Conservation (phyloP, 148 eudicot genomes). For the Chenopodium formosanum region DNA sequence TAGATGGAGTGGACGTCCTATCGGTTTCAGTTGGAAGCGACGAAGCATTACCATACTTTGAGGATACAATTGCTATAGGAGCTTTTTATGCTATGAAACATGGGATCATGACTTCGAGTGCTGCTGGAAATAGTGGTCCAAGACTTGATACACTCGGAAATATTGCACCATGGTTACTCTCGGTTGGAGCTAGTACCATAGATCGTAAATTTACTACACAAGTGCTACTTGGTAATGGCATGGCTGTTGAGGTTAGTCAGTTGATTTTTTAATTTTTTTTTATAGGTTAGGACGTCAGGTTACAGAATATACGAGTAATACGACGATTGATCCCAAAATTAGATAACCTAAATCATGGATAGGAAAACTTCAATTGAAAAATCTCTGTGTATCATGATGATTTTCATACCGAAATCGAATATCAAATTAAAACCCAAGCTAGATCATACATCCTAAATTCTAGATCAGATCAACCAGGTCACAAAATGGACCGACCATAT, state of each 20-base stretch:
- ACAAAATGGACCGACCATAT: too few relatives aligned
- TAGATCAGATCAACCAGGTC: too few relatives aligned
- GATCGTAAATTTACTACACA: constrained; percentile 39
- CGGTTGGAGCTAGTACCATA: constrained; percentile 49
- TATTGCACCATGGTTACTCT: constrained; percentile 48
- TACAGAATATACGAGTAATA: too few relatives aligned
- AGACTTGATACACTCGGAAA: constrained; percentile 9
- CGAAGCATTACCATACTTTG: constrained; percentile 16
- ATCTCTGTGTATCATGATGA: too few relatives aligned
- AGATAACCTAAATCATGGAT: too few relatives aligned
- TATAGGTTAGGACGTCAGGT: too few relatives aligned
- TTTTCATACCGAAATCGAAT: too few relatives aligned
- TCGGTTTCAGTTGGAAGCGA: constrained; percentile 42
- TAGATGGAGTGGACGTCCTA: constrained; percentile 59
- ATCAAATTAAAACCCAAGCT: too few relatives aligned
- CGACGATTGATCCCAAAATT: too few relatives aligned
- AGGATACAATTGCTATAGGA: constrained; percentile 51
- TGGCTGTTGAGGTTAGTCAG: constrained; percentile 30
- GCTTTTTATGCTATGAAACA: constrained; percentile 46
- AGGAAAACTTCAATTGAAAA: too few relatives aligned
- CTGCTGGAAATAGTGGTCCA: constrained; percentile 60
- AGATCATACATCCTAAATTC: too few relatives aligned
- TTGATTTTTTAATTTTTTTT: too few relatives aligned
- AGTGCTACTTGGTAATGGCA: constrained; percentile 37
- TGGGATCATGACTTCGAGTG: constrained; percentile 44